Evolutionary conservation across 2,329 filamentous ascomycete genomes (phyloP).

Genomic region (Gaeumannomyces tritici): DNA sequence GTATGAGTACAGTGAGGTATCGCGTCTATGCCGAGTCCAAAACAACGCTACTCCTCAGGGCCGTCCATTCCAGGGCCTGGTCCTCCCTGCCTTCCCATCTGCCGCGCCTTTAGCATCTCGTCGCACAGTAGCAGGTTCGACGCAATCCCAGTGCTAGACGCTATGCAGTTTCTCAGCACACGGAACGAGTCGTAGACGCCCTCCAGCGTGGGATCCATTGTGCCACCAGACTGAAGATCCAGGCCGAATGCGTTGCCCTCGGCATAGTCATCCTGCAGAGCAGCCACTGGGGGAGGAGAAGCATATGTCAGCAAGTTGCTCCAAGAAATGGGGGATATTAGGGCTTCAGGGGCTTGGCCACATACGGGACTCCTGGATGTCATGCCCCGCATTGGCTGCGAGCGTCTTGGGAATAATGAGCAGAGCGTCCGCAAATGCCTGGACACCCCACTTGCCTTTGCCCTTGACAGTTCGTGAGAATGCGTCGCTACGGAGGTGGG

Average conservation of each 20-base stretch:
- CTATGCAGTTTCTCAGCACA: conserved; percentile 85
- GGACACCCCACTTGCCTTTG: conserved; percentile 93
- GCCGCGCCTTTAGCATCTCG: conserved; percentile 92
- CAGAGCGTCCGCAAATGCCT: conserved; percentile 89
- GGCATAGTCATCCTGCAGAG: conserved; percentile 73
- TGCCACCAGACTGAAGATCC: conserved; percentile 75
- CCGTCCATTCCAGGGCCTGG: conserved; percentile 58
- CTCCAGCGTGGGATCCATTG: conserved; percentile 89
- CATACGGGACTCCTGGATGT: conserved; percentile 90
- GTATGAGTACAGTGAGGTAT: conserved; percentile 26
- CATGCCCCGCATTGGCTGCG: conserved; percentile 89
- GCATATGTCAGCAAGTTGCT: conserved; percentile 4
- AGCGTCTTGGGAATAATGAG: conserved; percentile 96
- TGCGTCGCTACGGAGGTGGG: conserved; percentile 75
- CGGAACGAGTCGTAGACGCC: conserved; percentile 96
- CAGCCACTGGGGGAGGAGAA: conserved; percentile 52
- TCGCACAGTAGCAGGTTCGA: conserved; percentile 93
- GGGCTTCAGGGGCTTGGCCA: conserved; percentile 17
- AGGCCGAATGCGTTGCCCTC: conserved; percentile 83
- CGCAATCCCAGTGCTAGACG: conserved; percentile 89
- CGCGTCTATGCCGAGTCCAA: conserved; percentile 7
- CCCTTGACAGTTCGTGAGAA: conserved; percentile 91
- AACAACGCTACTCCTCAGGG: conserved; percentile 33
- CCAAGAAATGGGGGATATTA: background rate
- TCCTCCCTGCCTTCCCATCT: conserved; percentile 67